Evolutionary conservation across 495 filamentous ascomycete genomes (phyloP).

Genomic region (Penicillium riverlandense): DNA sequence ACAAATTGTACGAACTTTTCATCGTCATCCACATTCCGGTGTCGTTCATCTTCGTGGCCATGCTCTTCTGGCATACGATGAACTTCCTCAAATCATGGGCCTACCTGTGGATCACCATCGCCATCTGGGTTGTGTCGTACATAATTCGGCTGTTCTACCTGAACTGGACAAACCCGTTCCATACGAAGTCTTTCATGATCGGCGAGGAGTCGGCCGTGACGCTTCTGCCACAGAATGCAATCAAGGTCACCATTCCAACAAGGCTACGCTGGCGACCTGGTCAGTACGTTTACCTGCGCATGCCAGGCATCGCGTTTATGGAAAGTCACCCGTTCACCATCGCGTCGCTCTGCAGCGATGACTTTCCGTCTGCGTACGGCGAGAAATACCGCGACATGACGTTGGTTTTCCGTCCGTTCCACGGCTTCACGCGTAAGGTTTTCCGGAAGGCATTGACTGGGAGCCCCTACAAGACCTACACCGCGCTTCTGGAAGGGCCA

Average conservation of each 20-base stretch:
- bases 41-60: slow-evolving; percentile 69
- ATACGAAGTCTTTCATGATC: slow-evolving; percentile 62
- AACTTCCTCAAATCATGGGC: slow-evolving; percentile 89
- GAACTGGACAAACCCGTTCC: slow-evolving; percentile 81
- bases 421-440: slow-evolving; percentile 79
- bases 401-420: slow-evolving; percentile 84
- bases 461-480: slow-evolving; percentile 79
- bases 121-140: slow-evolving; percentile 67
- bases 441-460: slow-evolving; percentile 70
- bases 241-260: slow-evolving; percentile 90
- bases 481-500: slow-evolving; percentile 85
- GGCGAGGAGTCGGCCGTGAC: slow-evolving; percentile 86
- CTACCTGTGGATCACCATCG: slow-evolving; percentile 78
- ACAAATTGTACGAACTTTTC: slow-evolving; percentile 74
- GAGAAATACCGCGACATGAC: slow-evolving; percentile 81
- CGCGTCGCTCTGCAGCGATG: slow-evolving; percentile 76
- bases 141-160: slow-evolving; percentile 62
- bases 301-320: slow-evolving; percentile 82
- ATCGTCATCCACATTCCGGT: slow-evolving; percentile 74
- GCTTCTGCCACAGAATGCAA: slow-evolving; percentile 80
- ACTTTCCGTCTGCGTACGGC: slow-evolving; percentile 84
- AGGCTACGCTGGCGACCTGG: slow-evolving; percentile 90
- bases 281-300: slow-evolving; percentile 89
- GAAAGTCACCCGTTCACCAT: slow-evolving; percentile 97
- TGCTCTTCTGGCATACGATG: slow-evolving; percentile 94